phyloP scores from a whole-genome alignment of 176 grass and related monocot species.

The Oryza glaberrima region DNA sequence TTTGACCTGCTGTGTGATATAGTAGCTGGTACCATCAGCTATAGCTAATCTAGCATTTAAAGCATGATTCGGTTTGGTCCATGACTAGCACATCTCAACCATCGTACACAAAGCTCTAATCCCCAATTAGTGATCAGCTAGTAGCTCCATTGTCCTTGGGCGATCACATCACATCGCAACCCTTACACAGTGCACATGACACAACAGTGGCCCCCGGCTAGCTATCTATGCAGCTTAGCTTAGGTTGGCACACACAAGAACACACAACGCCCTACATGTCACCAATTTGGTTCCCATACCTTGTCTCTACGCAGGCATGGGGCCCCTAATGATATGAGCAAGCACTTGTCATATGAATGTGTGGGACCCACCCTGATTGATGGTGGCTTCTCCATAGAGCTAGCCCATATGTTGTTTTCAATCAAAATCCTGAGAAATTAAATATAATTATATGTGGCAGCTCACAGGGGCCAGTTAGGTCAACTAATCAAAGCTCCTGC shows the following conservation, averaged over 20 bases:
- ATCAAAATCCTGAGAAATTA: slow-evolving; percentile 6
- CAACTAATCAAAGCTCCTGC: slow-evolving; percentile 38
- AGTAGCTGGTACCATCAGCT: neutral
- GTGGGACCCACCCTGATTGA: slow-evolving; percentile 6
- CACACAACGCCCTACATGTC: neutral
- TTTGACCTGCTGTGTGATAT: slow-evolving; percentile 37
- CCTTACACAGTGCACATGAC: too few species aligned
- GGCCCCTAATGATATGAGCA: neutral
- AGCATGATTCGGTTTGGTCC: slow-evolving; percentile 34
- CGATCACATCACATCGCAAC: slow-evolving; percentile 31
- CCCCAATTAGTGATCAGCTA: slow-evolving; percentile 10
- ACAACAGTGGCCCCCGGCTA: neutral
- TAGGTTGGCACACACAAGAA: slow-evolving; percentile 13
- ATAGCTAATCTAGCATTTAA: slow-evolving; percentile 43
- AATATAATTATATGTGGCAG: neutral
- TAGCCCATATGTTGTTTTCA: slow-evolving; percentile 11
- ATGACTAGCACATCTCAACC: slow-evolving; percentile 46
- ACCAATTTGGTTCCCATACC: slow-evolving; percentile 10
- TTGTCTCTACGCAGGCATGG: slow-evolving; percentile 21
- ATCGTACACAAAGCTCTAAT: slow-evolving; percentile 20
- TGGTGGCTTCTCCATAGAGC: slow-evolving; percentile 7
- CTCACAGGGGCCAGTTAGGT: slow-evolving; percentile 25
- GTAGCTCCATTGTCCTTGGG: slow-evolving; percentile 8
- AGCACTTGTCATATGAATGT: neutral
- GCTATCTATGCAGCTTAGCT: neutral